phyloP scores from a whole-genome alignment of 2,329 filamentous ascomycete species.

The Aspergillus jensenii region DNA sequence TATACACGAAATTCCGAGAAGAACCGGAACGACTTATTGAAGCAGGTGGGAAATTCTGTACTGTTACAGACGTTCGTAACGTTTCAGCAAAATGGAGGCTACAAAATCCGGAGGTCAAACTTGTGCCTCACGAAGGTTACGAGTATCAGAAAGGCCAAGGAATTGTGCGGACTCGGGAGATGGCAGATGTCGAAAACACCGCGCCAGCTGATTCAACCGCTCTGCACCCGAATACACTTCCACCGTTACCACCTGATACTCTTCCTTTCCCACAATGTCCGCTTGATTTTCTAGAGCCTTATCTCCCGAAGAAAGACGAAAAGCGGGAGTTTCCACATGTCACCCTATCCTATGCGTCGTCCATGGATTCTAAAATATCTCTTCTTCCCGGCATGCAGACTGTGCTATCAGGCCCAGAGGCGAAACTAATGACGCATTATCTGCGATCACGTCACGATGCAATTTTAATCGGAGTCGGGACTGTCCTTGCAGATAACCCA shows the following conservation, averaged over 20 bases:
- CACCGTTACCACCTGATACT: conserved; percentile 38
- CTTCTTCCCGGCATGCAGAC: conserved; percentile 79
- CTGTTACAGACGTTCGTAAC: conserved; percentile 49
- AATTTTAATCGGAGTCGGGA: conserved; percentile 82
- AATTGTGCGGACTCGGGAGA: conserved; percentile 34
- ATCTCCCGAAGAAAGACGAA: conserved; percentile 46
- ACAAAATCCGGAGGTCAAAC: conserved; percentile 43
- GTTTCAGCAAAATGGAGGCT: conserved; percentile 50
- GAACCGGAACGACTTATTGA: conserved; percentile 45
- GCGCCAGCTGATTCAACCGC: conserved; percentile 8
- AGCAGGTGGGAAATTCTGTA: conserved; percentile 47
- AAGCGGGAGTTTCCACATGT: conserved; percentile 52
- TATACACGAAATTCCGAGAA: conserved; percentile 49
- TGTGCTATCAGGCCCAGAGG: conserved; percentile 74
- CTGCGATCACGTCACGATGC: conserved; percentile 79
- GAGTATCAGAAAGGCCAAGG: conserved; percentile 45
- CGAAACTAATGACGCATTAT: conserved; percentile 92
- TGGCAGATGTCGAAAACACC: conserved; percentile 13
- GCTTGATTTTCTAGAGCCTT: conserved; percentile 50
- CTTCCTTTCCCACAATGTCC: conserved; percentile 46
- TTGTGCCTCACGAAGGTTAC: conserved; percentile 48
- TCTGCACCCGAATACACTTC: conserved; percentile 14
- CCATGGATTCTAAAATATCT: conserved; percentile 78
- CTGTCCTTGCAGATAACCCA: conserved; percentile 81
- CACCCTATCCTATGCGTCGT: conserved; percentile 87